Percentiles rank a stretch among this genome's conserved stretches.
Conservation (phyloP, 257 asterid species). For the Petunia secreta region DNA sequence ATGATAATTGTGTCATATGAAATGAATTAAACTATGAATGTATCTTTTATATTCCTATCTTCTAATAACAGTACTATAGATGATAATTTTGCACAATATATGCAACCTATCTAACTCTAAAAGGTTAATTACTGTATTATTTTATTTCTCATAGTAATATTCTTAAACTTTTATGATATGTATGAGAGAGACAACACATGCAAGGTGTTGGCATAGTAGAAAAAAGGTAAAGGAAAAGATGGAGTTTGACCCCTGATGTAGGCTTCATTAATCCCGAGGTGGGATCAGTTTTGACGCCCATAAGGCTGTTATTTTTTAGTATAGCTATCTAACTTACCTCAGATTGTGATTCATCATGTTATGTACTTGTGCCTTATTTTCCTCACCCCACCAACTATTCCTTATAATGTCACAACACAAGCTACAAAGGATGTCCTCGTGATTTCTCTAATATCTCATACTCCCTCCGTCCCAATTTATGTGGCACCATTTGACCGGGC, state of each 20-base stretch:
- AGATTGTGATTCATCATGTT: too few relatives aligned
- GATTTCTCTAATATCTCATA: neutral
- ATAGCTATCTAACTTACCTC: neutral
- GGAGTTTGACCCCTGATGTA: slow-evolving; percentile 53
- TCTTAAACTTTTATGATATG: too few relatives aligned
- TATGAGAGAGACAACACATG: neutral
- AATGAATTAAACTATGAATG: too few relatives aligned
- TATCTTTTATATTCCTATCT: too few relatives aligned
- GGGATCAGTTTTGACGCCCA: slow-evolving; percentile 33
- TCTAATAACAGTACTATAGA: too few relatives aligned
- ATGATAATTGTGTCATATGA: too few relatives aligned
- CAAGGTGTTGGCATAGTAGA: slow-evolving; percentile 32
- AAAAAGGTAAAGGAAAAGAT: slow-evolving; percentile 36
- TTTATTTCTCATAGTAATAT: too few relatives aligned
- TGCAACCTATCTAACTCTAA: too few relatives aligned
- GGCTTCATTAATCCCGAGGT: slow-evolving; percentile 66
- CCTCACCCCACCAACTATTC: neutral
- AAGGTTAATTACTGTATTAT: too few relatives aligned
- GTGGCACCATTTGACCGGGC: too few relatives aligned
- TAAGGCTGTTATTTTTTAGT: slow-evolving; percentile 5
- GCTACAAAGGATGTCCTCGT: neutral
- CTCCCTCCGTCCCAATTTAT: too few relatives aligned
- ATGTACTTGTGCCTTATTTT: neutral
- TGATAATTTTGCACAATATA: too few relatives aligned
- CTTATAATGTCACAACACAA: neutral